Evolutionary conservation across 345 rosid genomes (phyloP), one percentile per base, ranked within the genome.

Genomic region (Microcos paniculata): DNA sequence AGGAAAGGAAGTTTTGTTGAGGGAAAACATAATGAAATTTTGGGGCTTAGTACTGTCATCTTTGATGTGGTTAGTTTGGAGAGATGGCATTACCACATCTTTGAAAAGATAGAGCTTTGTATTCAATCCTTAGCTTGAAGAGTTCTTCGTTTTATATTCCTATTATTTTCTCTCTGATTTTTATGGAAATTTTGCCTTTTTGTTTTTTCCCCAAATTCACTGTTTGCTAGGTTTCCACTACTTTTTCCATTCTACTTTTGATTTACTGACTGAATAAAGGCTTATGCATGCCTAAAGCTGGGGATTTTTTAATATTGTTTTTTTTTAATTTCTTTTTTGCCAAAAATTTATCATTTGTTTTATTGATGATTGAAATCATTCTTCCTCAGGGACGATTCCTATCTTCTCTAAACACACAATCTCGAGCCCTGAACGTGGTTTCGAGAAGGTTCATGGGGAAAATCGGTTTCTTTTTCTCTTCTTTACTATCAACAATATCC

Each of bases 381-480:
- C 9, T 51, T 70, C 73, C 28, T 30, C 88, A 96, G 99, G 97
- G 98, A 31, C 88, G 89, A 70, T 96, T 92, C 82, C 90, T 96
- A 26, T 78, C 97, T 71, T 84, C 94, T 71, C 89, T 96, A 62
- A 87, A 77, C 74, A 89, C 98, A 45, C 92, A 86, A 53, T 96
- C 98, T 15, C 94, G 94, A 0, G 99, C 96, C 18, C 84, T 96
- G 14, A 96, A 96, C 86, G 90, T 90, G 81, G 97, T 96, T 82
- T 87, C 90, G 79, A 88, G 93, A 83, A 96, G 99, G 99, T 95
- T 62, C 69, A 57, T 74, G 68, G 71, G 75, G 62, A 61, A 83
- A 56, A 40, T 40, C 62, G 12, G 35, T 59, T 70, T 35, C 61
- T 30, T 1, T 76, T 26, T 28, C 30, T 48, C 23, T 58, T 56